Evolutionary conservation across 768 basidiomycete genomes (phyloP).

Genomic region (Leccinellum luteum): DNA sequence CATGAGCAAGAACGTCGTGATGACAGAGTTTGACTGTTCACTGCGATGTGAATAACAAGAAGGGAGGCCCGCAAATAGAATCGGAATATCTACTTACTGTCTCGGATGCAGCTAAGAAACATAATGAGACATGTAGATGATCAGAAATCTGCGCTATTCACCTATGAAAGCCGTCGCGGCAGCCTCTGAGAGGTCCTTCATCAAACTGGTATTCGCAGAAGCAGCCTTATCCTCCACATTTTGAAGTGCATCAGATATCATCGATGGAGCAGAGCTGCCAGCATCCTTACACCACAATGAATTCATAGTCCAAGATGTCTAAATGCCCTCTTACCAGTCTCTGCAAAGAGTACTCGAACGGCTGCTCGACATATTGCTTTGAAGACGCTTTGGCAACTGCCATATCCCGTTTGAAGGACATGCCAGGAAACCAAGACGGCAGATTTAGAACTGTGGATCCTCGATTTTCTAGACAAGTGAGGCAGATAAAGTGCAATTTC

Average conservation of each 20-base stretch:
- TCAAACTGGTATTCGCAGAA: neutral
- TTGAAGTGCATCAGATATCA: constrained; percentile 20
- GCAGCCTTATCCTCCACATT: constrained; percentile 7
- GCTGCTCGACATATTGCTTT: constrained; percentile 14
- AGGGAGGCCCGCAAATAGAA: neutral
- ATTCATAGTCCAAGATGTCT: neutral
- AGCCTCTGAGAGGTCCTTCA: constrained; percentile 17
- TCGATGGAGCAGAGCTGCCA: constrained; percentile 10
- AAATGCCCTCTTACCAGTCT: constrained; percentile 12
- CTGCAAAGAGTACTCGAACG: constrained; percentile 17
- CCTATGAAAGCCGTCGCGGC: constrained; percentile 24
- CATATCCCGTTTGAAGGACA: constrained; percentile 25
- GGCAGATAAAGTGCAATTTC: neutral
- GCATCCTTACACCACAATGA: constrained; percentile 9
- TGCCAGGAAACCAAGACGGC: constrained; percentile 24
- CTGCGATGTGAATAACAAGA: neutral
- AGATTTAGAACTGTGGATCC: constrained; percentile 14
- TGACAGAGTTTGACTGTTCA: constrained; percentile 25
- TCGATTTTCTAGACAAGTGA: neutral
- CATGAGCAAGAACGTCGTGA: constrained; percentile 17
- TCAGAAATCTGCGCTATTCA: neutral
- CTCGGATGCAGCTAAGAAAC: constrained; percentile 16
- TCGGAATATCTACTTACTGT: constrained; percentile 10
- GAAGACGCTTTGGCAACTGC: constrained; percentile 9
- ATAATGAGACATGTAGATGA: neutral